These are phyloP conservation scores for Combretum micranthum DNA, from an alignment of 345 rosid species.

Conservation along the genomic window DNA sequence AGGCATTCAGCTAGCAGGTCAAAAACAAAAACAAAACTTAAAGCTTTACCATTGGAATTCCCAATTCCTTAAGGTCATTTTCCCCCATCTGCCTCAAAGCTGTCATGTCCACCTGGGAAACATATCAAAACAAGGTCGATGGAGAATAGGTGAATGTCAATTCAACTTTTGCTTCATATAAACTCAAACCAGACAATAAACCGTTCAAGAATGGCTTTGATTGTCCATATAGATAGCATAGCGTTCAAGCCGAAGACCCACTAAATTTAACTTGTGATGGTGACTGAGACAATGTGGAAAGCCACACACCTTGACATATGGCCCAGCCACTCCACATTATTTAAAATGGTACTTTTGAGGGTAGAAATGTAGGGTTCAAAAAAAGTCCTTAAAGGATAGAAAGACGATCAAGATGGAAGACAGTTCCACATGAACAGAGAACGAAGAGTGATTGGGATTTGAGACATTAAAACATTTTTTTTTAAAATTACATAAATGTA, in stretches of 20 bases:
- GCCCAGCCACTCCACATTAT: too few relatives aligned
- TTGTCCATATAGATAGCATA: too few relatives aligned
- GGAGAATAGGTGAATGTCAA: background rate
- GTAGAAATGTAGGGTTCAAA: too few relatives aligned
- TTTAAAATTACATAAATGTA: background rate
- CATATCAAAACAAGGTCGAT: slow-evolving; percentile 13
- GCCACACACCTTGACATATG: too few relatives aligned
- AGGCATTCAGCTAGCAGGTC: background rate
- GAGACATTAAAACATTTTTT: background rate
- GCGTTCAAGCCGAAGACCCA: too few relatives aligned
- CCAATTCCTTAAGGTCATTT: slow-evolving; percentile 82
- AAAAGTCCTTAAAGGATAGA: too few relatives aligned
- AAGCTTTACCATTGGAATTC: slow-evolving; percentile 85
- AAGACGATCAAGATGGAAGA: too few relatives aligned
- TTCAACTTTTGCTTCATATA: background rate
- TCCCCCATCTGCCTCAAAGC: slow-evolving; percentile 94
- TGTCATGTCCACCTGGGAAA: slow-evolving; percentile 76
- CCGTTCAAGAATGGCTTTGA: background rate
- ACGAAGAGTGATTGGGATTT: background rate
- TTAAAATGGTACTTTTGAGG: too few relatives aligned
- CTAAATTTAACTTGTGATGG: too few relatives aligned
- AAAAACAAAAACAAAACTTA: background rate
- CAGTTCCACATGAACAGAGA: background rate
- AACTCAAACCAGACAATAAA: background rate
- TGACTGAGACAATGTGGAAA: too few relatives aligned